Conservation (phyloP, 2,329 filamentous ascomycete species). For the Ilyonectria robusta region DNA sequence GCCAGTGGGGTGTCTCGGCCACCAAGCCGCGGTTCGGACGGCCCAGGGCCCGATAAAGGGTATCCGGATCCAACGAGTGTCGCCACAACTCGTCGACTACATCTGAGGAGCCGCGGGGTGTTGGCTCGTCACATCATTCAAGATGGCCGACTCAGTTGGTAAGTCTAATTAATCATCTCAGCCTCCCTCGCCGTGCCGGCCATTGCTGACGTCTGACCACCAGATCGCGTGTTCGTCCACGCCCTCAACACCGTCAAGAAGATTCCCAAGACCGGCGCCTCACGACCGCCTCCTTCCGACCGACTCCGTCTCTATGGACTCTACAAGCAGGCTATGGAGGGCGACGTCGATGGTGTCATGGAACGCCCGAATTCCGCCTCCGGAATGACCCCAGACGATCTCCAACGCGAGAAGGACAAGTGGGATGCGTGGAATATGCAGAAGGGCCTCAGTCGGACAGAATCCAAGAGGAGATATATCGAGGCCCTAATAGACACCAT, state of each 20-base stretch:
- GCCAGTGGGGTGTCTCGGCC: conserved; percentile 47
- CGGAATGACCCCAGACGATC: conserved; percentile 65
- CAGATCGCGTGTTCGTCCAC: conserved; percentile 98
- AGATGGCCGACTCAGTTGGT: conserved; percentile 51
- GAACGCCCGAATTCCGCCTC: conserved; percentile 76
- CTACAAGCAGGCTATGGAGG: conserved; percentile 99
- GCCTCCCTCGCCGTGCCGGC: not conserved
- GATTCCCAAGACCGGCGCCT: conserved; percentile 92
- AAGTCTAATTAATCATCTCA: conserved; percentile 32
- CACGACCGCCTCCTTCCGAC: conserved; percentile 87
- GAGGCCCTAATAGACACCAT: conserved; percentile 96
- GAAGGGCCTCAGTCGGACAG: conserved; percentile 85
- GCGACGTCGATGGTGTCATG: conserved; percentile 95
- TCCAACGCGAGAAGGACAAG: conserved; percentile 75
- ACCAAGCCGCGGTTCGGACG: conserved; percentile 48
- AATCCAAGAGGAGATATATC: conserved; percentile 95
- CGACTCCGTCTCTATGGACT: conserved; percentile 95
- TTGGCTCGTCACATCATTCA: conserved; percentile 33
- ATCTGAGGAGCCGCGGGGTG: conserved; percentile 35
- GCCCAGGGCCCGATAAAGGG: conserved; percentile 46
- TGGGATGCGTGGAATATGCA: conserved; percentile 98
- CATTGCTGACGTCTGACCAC: conserved; percentile 25
- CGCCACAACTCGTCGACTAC: conserved; percentile 35
- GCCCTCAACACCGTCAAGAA: conserved; percentile 99
- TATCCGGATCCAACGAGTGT: conserved; percentile 34